Evolutionary conservation across 2,329 filamentous ascomycete species (phyloP), one percentile per base, ranked within the genome.

Genomic region (Neonectria punicea): DNA sequence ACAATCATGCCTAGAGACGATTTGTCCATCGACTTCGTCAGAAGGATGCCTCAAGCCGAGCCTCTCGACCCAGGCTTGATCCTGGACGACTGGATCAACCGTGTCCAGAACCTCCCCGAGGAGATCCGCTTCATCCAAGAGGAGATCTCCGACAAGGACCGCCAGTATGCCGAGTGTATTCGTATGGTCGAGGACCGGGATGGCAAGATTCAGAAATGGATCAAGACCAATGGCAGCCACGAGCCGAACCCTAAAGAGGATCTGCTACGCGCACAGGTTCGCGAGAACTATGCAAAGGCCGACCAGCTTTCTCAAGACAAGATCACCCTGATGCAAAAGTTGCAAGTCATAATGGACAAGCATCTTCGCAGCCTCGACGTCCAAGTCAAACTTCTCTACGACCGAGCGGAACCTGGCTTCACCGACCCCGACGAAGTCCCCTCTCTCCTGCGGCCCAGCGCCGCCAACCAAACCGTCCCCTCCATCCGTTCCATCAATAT

Each of bases 91-190:
- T 94, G 92, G 84, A 88, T 91, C 76, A 89, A 90, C 77, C 85
- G 83, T 80, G 91, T 92, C 20, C 89, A 92, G 73, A 96, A 96
- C 74, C 85, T 95, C 30, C 92, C 92, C 67, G 91, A 93, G 68
- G 93, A 96, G 80, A 90, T 96, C 65, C 90, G 90, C 20, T 94
- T 94, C 81, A 86, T 95, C 67, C 91, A 94, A 74, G 92, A 94
- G 76, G 93, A 96, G 80, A 92, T 95, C 68, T 85, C 89, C 75
- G 90, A 92, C 76, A 95, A 94, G 78, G 93, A 97, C 77, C 86
- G 87, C 54, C 85, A 89, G 69, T 91, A 93, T 70, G 84, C 88
- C 74, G 89, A 93, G 53, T 90, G 90, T 76, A 83, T 90, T 63
- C 85, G 88, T 66, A 85, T 87, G 68, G 93, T 94, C 74, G 87